phyloP scores from a whole-genome alignment of 495 filamentous ascomycete genomes.

The Daldinia vernicosa region DNA sequence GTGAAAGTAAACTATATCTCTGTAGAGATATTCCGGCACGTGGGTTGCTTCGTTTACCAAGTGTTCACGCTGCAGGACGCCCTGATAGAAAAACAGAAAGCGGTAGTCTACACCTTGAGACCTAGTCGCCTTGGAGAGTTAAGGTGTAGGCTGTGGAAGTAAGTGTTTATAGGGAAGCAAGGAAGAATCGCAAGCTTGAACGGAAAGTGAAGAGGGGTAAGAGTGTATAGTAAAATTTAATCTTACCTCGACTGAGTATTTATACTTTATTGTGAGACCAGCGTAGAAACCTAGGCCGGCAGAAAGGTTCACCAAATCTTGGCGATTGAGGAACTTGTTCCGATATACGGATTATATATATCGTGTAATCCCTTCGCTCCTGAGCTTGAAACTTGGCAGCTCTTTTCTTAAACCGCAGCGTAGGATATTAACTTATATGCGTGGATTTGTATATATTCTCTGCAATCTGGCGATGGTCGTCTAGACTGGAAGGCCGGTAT shows the following conservation, averaged over 20 bases:
- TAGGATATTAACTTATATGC: not conserved
- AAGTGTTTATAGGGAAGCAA: constrained; percentile 4
- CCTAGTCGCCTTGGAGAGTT: constrained; percentile 21
- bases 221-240: constrained; percentile 10
- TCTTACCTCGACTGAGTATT: constrained; percentile 20
- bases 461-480: not conserved
- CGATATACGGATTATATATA: not conserved
- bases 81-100: constrained; percentile 1
- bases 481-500: not conserved
- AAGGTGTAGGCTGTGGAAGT: constrained; percentile 31
- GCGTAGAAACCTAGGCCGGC: not conserved
- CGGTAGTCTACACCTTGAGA: not conserved
- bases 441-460: not conserved
- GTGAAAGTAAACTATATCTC: constrained; percentile 30
- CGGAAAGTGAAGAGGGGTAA: constrained; percentile 14
- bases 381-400: not conserved
- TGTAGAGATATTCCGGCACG: constrained; percentile 4
- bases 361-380: not conserved
- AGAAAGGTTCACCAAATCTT: not conserved
- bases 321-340: not conserved
- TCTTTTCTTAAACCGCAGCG: not conserved
- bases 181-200: constrained; percentile 24
- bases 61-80: constrained; percentile 9
- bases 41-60: constrained; percentile 6
- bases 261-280: constrained; percentile 14